These are phyloP conservation scores for Dryas octopetala DNA, from an alignment of 306 rosid genomes.

Conservation along the genomic window DNA sequence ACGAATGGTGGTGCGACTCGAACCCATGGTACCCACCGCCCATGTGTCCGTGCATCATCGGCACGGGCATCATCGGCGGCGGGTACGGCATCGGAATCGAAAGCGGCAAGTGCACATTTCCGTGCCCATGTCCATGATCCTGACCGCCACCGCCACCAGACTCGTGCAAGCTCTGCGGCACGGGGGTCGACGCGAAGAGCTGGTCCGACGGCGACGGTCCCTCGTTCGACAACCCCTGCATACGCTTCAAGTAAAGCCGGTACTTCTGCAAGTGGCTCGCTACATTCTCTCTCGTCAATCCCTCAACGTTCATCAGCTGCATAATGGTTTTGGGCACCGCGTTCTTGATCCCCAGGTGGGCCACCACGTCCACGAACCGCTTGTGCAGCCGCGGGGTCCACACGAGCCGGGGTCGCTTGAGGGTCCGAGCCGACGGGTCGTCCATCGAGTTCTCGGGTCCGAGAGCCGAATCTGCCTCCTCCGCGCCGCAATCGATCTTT, in stretches of 20 bases:
- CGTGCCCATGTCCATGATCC: constrained; percentile 30
- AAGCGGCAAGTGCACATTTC: constrained; percentile 35
- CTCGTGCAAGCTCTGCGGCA: constrained; percentile 64
- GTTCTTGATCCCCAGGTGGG: constrained; percentile 79
- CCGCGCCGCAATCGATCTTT: constrained; percentile 48
- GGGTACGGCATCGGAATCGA: constrained; percentile 29
- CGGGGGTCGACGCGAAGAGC: constrained; percentile 78
- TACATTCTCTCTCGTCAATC: constrained; percentile 90
- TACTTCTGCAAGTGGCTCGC: constrained; percentile 96
- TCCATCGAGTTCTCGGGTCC: constrained; percentile 41
- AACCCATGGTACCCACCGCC: constrained; percentile 47
- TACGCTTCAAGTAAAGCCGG: constrained; percentile 80
- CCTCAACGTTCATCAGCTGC: constrained; percentile 96
- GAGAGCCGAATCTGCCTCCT: constrained; percentile 60
- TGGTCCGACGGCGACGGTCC: constrained; percentile 72
- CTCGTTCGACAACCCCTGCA: constrained; percentile 65
- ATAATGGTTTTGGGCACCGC: constrained; percentile 94
- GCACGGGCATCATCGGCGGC: constrained; percentile 39
- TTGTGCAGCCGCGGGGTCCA: constrained; percentile 96
- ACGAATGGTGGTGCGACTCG: constrained; percentile 39
- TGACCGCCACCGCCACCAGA: constrained; percentile 20
- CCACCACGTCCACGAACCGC: constrained; percentile 91
- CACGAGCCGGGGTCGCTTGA: constrained; percentile 75
- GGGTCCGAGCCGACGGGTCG: constrained; percentile 43
- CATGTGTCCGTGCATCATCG: constrained; percentile 49